phyloP scores from a whole-genome alignment of 805 yeast genomes.

The Cyberlindnera mrakii region DNA sequence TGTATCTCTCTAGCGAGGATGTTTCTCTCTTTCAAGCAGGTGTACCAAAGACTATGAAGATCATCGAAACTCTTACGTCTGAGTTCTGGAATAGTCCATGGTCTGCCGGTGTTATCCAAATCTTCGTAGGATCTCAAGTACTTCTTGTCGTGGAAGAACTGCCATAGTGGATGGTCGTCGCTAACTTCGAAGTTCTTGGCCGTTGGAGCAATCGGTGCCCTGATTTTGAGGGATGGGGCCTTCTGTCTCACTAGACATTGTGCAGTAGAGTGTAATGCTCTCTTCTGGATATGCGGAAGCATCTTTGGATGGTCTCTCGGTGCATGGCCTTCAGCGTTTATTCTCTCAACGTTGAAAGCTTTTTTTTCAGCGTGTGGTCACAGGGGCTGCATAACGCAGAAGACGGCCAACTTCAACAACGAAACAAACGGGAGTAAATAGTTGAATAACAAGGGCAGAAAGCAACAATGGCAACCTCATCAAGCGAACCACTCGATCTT shows the following conservation, averaged over 20 bases:
- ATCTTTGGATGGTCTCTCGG: not conserved
- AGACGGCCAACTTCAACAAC: not conserved
- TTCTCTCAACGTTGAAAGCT: not conserved
- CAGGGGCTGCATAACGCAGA: not conserved
- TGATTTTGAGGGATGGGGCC: constrained; percentile 34
- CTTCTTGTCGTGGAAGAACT: constrained; percentile 65
- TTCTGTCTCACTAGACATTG: constrained; percentile 14
- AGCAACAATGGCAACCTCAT: constrained; percentile 10
- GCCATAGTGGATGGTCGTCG: constrained; percentile 93
- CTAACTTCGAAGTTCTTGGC: constrained; percentile 63
- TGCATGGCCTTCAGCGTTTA: not conserved
- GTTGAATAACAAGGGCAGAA: not conserved
- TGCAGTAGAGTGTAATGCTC: constrained; percentile 13
- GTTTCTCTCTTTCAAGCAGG: constrained; percentile 78
- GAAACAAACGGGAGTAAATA: not conserved
- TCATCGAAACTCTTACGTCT: constrained; percentile 90
- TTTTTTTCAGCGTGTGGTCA: not conserved
- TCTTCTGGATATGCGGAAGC: constrained; percentile 12
- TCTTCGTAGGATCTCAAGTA: constrained; percentile 57
- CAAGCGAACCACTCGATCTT: constrained; percentile 81
- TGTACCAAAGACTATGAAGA: constrained; percentile 86
- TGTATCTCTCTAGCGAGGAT: constrained; percentile 68
- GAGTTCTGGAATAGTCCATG: constrained; percentile 86
- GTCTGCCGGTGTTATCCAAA: constrained; percentile 49
- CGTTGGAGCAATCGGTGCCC: constrained; percentile 84